A percentile compares a stretch with the other conserved stretches of the same genome.
Evolutionary conservation across 495 filamentous ascomycete genomes (phyloP).

Genomic region (Aspergillus haitiensis): DNA sequence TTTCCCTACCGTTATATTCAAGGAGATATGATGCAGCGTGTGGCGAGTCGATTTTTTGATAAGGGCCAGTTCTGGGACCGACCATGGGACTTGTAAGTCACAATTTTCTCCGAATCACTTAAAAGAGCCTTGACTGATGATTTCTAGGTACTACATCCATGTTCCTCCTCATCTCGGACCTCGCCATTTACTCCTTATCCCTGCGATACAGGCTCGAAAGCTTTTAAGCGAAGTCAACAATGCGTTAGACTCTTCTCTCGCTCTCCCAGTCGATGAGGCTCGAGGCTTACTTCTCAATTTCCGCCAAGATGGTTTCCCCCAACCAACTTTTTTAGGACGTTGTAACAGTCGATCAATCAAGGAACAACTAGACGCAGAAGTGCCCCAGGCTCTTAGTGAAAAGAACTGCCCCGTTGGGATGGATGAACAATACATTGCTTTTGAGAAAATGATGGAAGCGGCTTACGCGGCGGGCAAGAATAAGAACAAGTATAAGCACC

Average conservation of each 20-base stretch:
- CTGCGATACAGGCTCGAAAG: constrained; percentile 58
- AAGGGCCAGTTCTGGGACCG: constrained; percentile 56
- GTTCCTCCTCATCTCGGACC: constrained; percentile 42
- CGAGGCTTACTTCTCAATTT: constrained; percentile 59
- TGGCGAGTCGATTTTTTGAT: constrained; percentile 59
- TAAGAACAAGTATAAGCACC: constrained; percentile 43
- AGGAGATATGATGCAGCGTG: constrained; percentile 42
- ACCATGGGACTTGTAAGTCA: constrained; percentile 74
- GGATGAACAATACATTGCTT: constrained; percentile 38
- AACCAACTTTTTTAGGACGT: constrained; percentile 64
- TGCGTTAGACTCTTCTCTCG: constrained; percentile 44
- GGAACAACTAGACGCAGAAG: constrained; percentile 32
- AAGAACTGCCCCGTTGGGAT: constrained; percentile 24
- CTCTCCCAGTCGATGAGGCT: constrained; percentile 48
- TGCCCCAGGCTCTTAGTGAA: constrained; percentile 27
- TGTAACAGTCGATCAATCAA: constrained; percentile 38
- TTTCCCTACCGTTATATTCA: constrained; percentile 62
- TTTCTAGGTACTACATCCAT: constrained; percentile 65
- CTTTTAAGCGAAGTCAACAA: constrained; percentile 62
- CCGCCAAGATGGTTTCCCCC: constrained; percentile 51
- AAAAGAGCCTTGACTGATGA: background rate
- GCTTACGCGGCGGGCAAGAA: constrained; percentile 42
- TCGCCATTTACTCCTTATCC: constrained; percentile 62
- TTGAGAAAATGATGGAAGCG: constrained; percentile 49
- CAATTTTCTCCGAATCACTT: background rate